Evolutionary conservation across 2,329 filamentous ascomycete genomes (phyloP).

Genomic region (Coniochaeta ligniaria): DNA sequence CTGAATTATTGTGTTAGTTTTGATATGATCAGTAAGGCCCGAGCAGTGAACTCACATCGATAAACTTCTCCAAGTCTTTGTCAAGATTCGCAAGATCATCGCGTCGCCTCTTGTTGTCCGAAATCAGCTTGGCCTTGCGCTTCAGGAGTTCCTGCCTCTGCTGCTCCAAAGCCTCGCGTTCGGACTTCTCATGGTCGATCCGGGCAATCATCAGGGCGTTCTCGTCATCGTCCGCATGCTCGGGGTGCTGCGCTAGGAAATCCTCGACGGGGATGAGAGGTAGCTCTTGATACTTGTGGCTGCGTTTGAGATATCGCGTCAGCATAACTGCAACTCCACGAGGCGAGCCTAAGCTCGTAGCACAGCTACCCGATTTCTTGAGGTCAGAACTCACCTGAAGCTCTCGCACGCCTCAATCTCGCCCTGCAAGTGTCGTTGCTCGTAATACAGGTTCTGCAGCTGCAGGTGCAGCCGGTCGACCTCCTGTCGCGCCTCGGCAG

Average conservation of each 20-base stretch:
- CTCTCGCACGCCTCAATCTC: constrained; percentile 88
- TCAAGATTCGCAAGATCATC: constrained; percentile 89
- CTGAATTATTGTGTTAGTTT: constrained; percentile 31
- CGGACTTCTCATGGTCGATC: constrained; percentile 82
- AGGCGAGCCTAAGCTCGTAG: background rate
- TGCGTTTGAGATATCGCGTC: constrained; percentile 22
- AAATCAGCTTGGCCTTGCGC: constrained; percentile 54
- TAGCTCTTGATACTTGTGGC: constrained; percentile 81
- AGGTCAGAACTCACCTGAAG: constrained; percentile 63
- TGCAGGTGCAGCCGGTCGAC: constrained; percentile 88
- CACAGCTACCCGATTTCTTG: background rate
- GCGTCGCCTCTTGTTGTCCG: constrained; percentile 83
- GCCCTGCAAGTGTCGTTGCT: constrained; percentile 81
- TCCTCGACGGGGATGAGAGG: constrained; percentile 79
- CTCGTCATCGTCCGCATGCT: constrained; percentile 65
- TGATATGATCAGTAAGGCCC: background rate
- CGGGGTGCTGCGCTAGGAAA: constrained; percentile 70
- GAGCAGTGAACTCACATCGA: constrained; percentile 56
- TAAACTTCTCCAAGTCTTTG: constrained; percentile 87
- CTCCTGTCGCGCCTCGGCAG: constrained; percentile 80
- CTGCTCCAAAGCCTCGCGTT: constrained; percentile 79
- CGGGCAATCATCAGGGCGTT: constrained; percentile 81
- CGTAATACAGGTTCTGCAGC: constrained; percentile 93
- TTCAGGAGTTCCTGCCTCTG: constrained; percentile 70
- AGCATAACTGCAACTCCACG: background rate